Base-by-base conservation (phyloP, 805 yeast species). In the Ogataea neopini region DNA sequence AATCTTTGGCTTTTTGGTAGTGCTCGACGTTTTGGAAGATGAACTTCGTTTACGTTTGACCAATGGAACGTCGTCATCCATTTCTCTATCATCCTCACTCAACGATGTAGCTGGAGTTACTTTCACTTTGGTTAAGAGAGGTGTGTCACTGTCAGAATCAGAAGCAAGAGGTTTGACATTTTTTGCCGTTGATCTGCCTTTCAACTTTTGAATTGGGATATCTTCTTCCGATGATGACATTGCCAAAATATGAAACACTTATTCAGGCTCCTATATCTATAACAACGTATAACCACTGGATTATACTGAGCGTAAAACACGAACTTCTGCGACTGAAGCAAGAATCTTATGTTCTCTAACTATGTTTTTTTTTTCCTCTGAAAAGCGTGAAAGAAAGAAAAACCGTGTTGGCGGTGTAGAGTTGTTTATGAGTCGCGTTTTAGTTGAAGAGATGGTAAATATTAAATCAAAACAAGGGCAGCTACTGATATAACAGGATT, bases 161-260 rank as follows among this genome's bases (percentile, higher is more conserved):
- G 52, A 44, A 3, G 29, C 30, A 6, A 33, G 13, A 11, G 44
- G 29, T 15, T 38, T 40, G n/a, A 35, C 25, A 20, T 14, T 23
- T 10, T 37, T 45, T 6, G 28, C 10, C n/a, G 43, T 25, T 36
- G 45, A 34, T 8, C 43, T 48, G 14, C 50, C 36, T 28, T 43
- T 46, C 28, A 49, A 17, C 4, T 48, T 40, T 14, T 26, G 34
- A 33, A 52, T 44, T 10, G 58, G 56, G 10, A 32, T 22, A 35
- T 55, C 56, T 23, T 55, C 59, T n/a, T 52, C 59, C 18, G 57
- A 52, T 20, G 59, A 55, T 17, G 56, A 52, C 56, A 52, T 52
- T 30, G n/a, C 5, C 10, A 8, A n/a, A 28, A 2, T 13, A 17
- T 15, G 18, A 22, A 20, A 37, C 30, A 13, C 13, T 28, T 10